Evolutionary conservation across 306 rosid species (phyloP).

Genomic region (Gleditsia sinensis): DNA sequence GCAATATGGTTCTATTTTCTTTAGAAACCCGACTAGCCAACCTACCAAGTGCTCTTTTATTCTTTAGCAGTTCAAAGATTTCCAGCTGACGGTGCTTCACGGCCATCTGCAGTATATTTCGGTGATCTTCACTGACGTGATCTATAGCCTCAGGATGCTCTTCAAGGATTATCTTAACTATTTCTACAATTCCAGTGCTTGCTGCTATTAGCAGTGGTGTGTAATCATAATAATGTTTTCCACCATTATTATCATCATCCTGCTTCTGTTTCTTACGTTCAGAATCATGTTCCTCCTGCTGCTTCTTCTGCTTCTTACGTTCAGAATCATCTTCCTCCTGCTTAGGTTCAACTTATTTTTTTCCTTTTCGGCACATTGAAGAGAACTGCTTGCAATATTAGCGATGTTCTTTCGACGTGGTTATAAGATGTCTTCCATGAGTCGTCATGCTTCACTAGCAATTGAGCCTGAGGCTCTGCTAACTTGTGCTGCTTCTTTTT

Average conservation of each 20-base stretch:
- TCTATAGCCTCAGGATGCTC: conserved; percentile 23
- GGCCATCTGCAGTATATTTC: conserved; percentile 35
- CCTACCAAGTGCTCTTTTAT: too few species aligned
- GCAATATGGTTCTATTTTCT: too few species aligned
- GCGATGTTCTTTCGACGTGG: too few species aligned
- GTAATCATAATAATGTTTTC: not conserved
- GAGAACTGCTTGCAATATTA: too few species aligned
- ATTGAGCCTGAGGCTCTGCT: not conserved
- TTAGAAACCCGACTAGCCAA: too few species aligned
- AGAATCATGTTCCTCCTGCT: too few species aligned
- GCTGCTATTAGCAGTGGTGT: conserved; percentile 41
- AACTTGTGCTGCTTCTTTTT: not conserved
- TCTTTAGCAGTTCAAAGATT: conserved; percentile 18
- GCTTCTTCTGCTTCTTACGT: too few species aligned
- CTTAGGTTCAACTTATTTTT: not conserved
- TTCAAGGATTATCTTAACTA: conserved; percentile 22
- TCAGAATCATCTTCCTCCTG: too few species aligned
- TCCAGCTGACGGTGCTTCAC: conserved; percentile 32
- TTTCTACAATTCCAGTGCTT: conserved; percentile 36
- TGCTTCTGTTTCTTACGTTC: not conserved
- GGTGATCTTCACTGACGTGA: not conserved
- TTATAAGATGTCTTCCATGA: not conserved
- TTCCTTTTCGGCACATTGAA: not conserved
- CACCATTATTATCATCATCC: not conserved
- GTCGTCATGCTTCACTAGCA: not conserved